phyloP scores from a whole-genome alignment of 192 early-diverging fungal species.

The Coemansia guatemalensis region DNA sequence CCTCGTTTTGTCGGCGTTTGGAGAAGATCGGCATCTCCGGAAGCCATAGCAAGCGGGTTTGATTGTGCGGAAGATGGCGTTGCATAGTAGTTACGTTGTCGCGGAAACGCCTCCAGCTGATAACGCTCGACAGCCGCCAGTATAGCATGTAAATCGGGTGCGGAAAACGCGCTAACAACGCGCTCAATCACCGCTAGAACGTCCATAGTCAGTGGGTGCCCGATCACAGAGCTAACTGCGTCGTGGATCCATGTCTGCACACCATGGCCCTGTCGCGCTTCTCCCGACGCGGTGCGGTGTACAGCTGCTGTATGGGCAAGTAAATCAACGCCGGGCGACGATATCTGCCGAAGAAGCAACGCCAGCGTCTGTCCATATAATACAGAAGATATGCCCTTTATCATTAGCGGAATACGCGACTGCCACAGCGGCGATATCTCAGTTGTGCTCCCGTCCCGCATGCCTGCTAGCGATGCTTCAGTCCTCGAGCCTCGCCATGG shows the following conservation, averaged over 20 bases:
- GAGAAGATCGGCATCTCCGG: constrained; percentile 1
- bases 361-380: constrained; percentile 36
- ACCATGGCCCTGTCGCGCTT: constrained; percentile 4
- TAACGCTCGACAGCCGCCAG: constrained; percentile 29
- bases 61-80: not conserved
- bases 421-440: constrained; percentile 38
- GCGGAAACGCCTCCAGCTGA: constrained; percentile 25
- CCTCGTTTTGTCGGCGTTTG: constrained; percentile 27
- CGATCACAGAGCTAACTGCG: constrained; percentile 17
- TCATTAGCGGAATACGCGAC: constrained; percentile 36
- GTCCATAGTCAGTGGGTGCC: constrained; percentile 16
- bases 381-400: constrained; percentile 26
- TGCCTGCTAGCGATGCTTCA: not conserved
- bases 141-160: constrained; percentile 28
- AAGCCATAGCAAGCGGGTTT: not conserved
- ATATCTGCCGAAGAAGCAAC: constrained; percentile 19
- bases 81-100: constrained; percentile 10
- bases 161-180: constrained; percentile 29
- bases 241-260: constrained; percentile 26
- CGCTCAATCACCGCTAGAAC: constrained; percentile 37
- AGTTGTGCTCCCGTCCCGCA: not conserved
- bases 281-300: constrained; percentile 1
- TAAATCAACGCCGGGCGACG: constrained; percentile 24
- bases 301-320: constrained; percentile 13
- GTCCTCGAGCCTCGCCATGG: constrained; percentile 32